Evolutionary conservation across 306 rosid genomes (phyloP), one percentile per base, ranked within the genome.

Genomic region (Cucumis cinereus): DNA sequence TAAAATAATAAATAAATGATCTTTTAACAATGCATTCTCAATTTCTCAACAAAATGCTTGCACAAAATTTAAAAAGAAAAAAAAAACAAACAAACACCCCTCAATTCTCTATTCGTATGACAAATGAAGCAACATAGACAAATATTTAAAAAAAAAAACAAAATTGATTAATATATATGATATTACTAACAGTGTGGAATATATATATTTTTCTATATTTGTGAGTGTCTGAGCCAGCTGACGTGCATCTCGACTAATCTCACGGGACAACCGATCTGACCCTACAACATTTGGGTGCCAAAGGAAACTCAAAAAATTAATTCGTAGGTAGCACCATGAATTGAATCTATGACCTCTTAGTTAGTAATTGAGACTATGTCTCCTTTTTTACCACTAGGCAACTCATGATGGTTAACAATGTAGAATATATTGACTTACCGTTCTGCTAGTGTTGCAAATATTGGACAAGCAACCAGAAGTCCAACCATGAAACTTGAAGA

Each of bases 401-500:
- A 30, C 4, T 5, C 35, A 30, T 30, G 35, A 30, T 3, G 4
- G 35, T 30, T 2, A 30, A 26, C 30, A 30, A 5, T 3, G 4
- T 30, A 30, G 35, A 30, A 30, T 30, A 33, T 30, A 74, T 54
- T 8, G 19, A 52, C 30, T 54, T 86, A 88, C 90, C 90, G 85
- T 77, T 86, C 83, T 24, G 89, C 88, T 20, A 87, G 79, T 41
- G 87, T 71, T 1, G 93, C 91, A 82, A 89, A 89, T 77, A 89
- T 79, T 20, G 93, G 93, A 83, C 87, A 89, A 84, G 93, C 88
- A 75, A 87, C 86, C 2, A 89, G 87, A 73, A 89, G 88, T 74
- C 93, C 93, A 70, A 89, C 93, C 91, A 89, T 81, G 88, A 89
- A 89, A 81, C 91, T 87, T 63, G 93, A 89, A 61, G 93, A 87